phyloP scores from a whole-genome alignment of 345 rosid genomes.

The Hirschfeldia incana region DNA sequence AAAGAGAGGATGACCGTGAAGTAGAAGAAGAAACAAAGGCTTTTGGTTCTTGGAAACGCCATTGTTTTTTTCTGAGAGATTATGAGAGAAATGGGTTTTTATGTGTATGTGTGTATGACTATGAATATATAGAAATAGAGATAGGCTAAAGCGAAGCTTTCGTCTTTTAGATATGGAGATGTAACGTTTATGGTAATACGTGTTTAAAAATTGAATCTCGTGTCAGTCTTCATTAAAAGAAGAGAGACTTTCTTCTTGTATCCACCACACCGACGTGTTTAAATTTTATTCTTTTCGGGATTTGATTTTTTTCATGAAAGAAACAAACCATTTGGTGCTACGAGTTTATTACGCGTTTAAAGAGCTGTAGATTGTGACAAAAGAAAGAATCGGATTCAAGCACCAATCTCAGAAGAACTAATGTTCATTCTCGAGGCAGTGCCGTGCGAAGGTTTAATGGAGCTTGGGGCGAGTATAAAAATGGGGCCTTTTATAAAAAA shows the following conservation, averaged over 20 bases:
- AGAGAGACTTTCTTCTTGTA: constrained; percentile 6
- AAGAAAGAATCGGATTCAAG: constrained; percentile 39
- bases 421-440: background rate
- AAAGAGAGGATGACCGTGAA: constrained; percentile 16
- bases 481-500: no score
- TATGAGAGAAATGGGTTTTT: constrained; percentile 17
- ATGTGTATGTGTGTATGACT: background rate
- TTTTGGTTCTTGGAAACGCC: background rate
- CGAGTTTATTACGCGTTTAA: constrained; percentile 26
- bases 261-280: constrained; percentile 29
- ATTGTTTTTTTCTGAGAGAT: constrained; percentile 1
- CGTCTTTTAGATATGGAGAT: constrained; percentile 21
- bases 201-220: constrained; percentile 18
- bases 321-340: background rate
- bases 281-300: constrained; percentile 11
- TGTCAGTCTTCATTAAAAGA: constrained; percentile 13
- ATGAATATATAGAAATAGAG: constrained; percentile 15
- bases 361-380: background rate
- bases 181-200: constrained; percentile 20
- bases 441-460: no score
- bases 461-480: no score
- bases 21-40: constrained; percentile 20
- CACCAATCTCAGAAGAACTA: background rate
- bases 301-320: background rate
- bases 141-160: background rate